Base-by-base conservation (phyloP, 2,329 filamentous ascomycete genomes). In the Stylonectria norvegica region DNA sequence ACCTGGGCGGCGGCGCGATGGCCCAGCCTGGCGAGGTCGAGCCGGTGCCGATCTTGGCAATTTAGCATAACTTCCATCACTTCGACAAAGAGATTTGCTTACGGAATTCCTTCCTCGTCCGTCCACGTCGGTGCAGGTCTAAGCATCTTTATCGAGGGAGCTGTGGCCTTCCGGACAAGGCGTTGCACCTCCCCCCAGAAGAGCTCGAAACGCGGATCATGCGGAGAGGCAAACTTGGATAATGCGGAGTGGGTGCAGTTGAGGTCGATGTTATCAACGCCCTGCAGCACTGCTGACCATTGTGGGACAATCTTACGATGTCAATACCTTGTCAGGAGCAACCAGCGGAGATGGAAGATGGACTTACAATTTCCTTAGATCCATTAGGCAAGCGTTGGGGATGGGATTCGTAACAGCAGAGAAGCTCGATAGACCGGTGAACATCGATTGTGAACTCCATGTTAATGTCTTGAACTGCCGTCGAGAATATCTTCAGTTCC, bases 401-500 rank as follows among this genome's bases (percentile, higher is more conserved):
- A 10, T 47, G 49, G 8, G 49, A 50, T 28, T 52, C 49, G 12
- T 52, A 52, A 17, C 48, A 52, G 20, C 49, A 52, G 4, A 52
- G 36, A 9, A 50, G 45, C 31, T 52, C 49, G 5, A 52, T 52
- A 2, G 40, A 47, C 5, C 49, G 48, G 14, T 52, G 49, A 7
- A 52, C 49, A 20, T 52, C 48, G 11, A 52, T 38, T 9, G 48
- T 52, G 14, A 52, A 52, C 18, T 52, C 45, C 48, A 50, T 52
- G 4, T 50, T 50, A 11, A 52, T 52, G n/a, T 52, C 49, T 20
- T 50, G 45, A 3, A 52, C 43, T 16, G 49, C 34, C 3, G 25
- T 52, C 3, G 49, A 52, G 23, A 50, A 52, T 9, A 38, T 35
- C 16, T 40, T 36, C n/a, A 52, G 43, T 34, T 52, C 49, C n/a